These are phyloP conservation scores for Calonectria pseudoreteaudii DNA, from an alignment of 2,329 filamentous ascomycete species.

Conservation along the genomic window DNA sequence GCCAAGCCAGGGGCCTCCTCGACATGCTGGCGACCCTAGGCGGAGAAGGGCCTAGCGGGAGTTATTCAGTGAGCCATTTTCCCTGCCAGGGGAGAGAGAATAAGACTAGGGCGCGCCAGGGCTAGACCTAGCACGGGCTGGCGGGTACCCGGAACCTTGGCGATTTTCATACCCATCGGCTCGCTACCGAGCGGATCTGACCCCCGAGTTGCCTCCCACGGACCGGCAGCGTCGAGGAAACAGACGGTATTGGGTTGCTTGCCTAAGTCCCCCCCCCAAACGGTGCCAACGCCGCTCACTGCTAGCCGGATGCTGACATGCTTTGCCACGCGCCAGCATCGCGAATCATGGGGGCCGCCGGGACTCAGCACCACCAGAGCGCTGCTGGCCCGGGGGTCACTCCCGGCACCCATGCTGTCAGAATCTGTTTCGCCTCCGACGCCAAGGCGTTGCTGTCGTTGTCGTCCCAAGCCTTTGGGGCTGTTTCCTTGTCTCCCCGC, in stretches of 20 bases:
- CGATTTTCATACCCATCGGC: slow-evolving; percentile 34
- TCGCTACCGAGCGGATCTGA: slow-evolving; percentile 37
- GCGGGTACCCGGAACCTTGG: background rate
- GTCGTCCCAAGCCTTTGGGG: slow-evolving; percentile 30
- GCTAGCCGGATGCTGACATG: slow-evolving; percentile 23
- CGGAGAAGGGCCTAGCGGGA: slow-evolving; percentile 25
- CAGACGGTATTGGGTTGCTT: background rate
- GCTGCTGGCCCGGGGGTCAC: background rate
- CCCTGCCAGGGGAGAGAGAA: slow-evolving; percentile 19
- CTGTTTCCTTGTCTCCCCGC: slow-evolving; percentile 14
- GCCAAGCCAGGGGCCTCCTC: slow-evolving; percentile 11
- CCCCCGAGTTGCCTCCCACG: slow-evolving; percentile 15
- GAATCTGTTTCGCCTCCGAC: slow-evolving; percentile 15
- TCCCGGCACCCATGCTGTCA: slow-evolving; percentile 6
- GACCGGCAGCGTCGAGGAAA: slow-evolving; percentile 6
- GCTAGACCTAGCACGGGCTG: background rate
- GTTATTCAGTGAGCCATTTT: slow-evolving; percentile 41
- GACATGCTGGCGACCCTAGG: slow-evolving; percentile 25
- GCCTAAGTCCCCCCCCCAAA: background rate
- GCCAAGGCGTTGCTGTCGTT: slow-evolving; percentile 24
- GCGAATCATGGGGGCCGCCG: slow-evolving; percentile 38
- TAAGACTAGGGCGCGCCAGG: slow-evolving; percentile 17
- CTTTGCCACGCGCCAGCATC: slow-evolving; percentile 25
- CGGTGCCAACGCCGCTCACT: slow-evolving; percentile 17
- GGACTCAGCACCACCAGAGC: slow-evolving; percentile 17